Conservation (phyloP, 1,284 basidiomycete species). For the Chalciporus sp. region DNA sequence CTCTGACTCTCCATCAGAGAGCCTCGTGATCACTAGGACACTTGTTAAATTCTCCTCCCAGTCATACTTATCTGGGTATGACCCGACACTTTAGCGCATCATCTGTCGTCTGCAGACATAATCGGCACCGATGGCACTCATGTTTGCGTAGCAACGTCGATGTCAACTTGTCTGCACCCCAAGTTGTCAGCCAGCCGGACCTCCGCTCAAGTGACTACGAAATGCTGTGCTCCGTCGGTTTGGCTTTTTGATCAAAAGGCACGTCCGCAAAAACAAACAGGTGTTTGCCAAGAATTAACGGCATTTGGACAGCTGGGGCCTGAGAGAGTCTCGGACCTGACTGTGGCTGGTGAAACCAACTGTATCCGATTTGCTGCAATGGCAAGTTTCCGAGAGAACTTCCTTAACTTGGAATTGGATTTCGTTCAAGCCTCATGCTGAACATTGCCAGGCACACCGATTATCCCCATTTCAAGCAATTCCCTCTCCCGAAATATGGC, state of each 20-base stretch:
- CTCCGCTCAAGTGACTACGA: conserved; percentile 8
- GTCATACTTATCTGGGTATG: background rate
- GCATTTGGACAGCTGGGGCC: background rate
- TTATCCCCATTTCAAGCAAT: background rate
- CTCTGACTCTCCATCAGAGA: background rate
- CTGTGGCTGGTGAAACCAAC: background rate
- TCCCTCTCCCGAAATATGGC: background rate
- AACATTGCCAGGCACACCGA: background rate
- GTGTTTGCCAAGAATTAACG: conserved; percentile 10
- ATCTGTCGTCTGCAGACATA: background rate
- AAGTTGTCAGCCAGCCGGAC: background rate
- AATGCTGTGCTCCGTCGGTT: conserved; percentile 23
- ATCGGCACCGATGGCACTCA: conserved; percentile 3
- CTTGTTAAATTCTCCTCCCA: background rate
- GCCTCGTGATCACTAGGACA: background rate
- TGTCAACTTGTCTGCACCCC: background rate
- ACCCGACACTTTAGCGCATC: background rate
- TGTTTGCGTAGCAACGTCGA: background rate
- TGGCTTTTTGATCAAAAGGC: conserved; percentile 15
- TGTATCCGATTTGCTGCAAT: background rate
- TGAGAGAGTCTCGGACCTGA: conserved; percentile 9
- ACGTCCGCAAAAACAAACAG: conserved; percentile 6
- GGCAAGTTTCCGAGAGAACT: background rate
- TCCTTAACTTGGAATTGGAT: background rate
- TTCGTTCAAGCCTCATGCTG: background rate